Conservation (phyloP, 2,329 filamentous ascomycete genomes). For the Aureobasidium mangrovei region DNA sequence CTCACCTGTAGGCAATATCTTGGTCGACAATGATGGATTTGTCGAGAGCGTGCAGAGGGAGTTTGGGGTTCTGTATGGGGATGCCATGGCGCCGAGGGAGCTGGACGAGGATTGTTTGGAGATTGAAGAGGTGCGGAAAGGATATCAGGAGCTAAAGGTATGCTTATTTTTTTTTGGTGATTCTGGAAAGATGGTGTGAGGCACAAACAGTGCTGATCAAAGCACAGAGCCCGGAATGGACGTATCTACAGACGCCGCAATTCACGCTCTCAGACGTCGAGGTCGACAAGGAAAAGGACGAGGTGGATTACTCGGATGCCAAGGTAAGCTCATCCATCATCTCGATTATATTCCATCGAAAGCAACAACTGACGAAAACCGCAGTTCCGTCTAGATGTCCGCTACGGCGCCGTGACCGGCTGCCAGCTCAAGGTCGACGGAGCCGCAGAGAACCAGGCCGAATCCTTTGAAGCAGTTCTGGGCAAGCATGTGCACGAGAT, state of each 20-base stretch:
- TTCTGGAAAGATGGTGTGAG: neutral
- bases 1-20: constrained; percentile 73
- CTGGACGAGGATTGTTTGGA: constrained; percentile 46
- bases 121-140: constrained; percentile 49
- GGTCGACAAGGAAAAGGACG: neutral
- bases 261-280: constrained; percentile 51
- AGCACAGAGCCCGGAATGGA: constrained; percentile 58
- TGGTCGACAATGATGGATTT: constrained; percentile 42
- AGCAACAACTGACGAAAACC: neutral
- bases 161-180: constrained; percentile 20
- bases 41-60: constrained; percentile 40
- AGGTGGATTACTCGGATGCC: constrained; percentile 1
- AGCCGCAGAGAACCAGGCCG: neutral
- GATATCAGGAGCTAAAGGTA: constrained; percentile 54
- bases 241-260: constrained; percentile 75
- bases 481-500: constrained; percentile 42
- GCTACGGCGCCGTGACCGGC: constrained; percentile 48
- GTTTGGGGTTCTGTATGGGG: constrained; percentile 60
- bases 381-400: constrained; percentile 31
- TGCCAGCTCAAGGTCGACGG: constrained; percentile 27
- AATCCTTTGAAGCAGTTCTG: constrained; percentile 24
- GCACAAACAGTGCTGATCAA: neutral
- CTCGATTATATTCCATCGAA: neutral
- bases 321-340: neutral
- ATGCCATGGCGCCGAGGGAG: neutral